A percentile compares a stretch with the other conserved stretches of the same genome.
phyloP scores from a whole-genome alignment of 495 filamentous ascomycete genomes.

The Neurospora sp. region DNA sequence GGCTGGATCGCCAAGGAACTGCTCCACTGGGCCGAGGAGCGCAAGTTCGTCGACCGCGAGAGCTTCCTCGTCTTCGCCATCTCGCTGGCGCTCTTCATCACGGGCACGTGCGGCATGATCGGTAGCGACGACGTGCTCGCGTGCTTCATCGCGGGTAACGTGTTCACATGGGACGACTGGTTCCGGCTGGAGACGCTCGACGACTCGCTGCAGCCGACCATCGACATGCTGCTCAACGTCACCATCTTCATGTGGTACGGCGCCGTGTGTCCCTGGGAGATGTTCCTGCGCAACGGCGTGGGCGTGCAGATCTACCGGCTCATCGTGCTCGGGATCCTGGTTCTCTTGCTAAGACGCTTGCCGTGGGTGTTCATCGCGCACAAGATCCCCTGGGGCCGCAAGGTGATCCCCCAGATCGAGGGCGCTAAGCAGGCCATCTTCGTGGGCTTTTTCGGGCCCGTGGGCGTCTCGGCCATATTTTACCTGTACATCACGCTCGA shows the following conservation, averaged over 20 bases:
- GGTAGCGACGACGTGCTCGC: constrained; percentile 89
- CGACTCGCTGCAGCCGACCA: constrained; percentile 82
- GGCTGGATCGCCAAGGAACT: constrained; percentile 75
- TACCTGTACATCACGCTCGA: constrained; percentile 75
- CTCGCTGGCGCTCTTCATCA: constrained; percentile 58
- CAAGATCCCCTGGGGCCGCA: constrained; percentile 30
- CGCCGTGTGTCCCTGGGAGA: constrained; percentile 73
- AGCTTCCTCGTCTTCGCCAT: constrained; percentile 71
- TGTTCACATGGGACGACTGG: constrained; percentile 88
- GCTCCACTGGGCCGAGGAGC: constrained; percentile 75
- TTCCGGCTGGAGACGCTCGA: constrained; percentile 81
- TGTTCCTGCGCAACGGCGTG: constrained; percentile 55
- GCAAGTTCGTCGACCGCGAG: constrained; percentile 76
- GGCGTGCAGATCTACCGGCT: constrained; percentile 65
- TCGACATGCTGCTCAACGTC: constrained; percentile 73
- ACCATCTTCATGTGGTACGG: constrained; percentile 89
- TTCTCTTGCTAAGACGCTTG: constrained; percentile 69
- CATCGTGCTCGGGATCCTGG: constrained; percentile 67
- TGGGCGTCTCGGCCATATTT: constrained; percentile 88
- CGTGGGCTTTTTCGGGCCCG: constrained; percentile 88
- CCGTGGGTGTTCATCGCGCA: constrained; percentile 67
- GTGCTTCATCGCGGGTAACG: constrained; percentile 89
- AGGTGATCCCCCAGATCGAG: constrained; percentile 65
- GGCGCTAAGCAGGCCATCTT: constrained; percentile 64
- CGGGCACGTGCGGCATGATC: constrained; percentile 79